Evolutionary conservation across 192 early-diverging fungal genomes (phyloP), one percentile per base, ranked within the genome.

Genomic region (Coemansia sp.): DNA sequence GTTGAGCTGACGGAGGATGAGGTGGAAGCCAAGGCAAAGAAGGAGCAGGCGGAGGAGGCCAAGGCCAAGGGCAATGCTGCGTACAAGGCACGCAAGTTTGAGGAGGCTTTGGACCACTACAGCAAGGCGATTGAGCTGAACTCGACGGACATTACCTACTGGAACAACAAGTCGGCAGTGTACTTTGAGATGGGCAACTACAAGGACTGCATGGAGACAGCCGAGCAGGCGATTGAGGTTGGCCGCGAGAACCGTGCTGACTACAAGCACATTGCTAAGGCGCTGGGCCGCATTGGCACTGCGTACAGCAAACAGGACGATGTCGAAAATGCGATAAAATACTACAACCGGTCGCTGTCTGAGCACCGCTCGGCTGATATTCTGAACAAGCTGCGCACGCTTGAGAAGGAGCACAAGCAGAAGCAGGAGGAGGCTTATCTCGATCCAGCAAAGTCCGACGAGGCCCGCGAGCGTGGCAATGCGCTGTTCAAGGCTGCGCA

Each of bases 151-250:
- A 82, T 97, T 35, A 92, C 95, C 21, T 90, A 95, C 60, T 83
- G 93, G 74, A 96, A 93, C 67, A 99, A 99, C 88, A 99, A 97
- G 76, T 88, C 96, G 52, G 94, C 97, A 58, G 95, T 95, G 16
- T 85, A 90, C 64, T 99, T 93, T 84, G 97, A 98, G 82, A 89
- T 94, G 85, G 92, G 88, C 64, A 88, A 90, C 27, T 96, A 85
- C 69, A 87, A 94, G n/a, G 94, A 93, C 38, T 92, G 91, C 74
- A 97, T 99, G 77, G 89, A 94, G 78, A 84, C 86, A 8, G 96
- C 93, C 70, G 87, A 97, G 67, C 73, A 94, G 56, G 97, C 97
- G 16, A 86, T 98, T 61, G 96, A 98, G 12, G 83, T 83, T 62
- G 96, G 96, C 38, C 90, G 96, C 63, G 93, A 96, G 71, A 60